Percentiles rank a stretch among this genome's conserved stretches.
These are phyloP conservation scores for Yamadazyma sp. DNA, from an alignment of 805 yeast genomes.

Conservation along the genomic window DNA sequence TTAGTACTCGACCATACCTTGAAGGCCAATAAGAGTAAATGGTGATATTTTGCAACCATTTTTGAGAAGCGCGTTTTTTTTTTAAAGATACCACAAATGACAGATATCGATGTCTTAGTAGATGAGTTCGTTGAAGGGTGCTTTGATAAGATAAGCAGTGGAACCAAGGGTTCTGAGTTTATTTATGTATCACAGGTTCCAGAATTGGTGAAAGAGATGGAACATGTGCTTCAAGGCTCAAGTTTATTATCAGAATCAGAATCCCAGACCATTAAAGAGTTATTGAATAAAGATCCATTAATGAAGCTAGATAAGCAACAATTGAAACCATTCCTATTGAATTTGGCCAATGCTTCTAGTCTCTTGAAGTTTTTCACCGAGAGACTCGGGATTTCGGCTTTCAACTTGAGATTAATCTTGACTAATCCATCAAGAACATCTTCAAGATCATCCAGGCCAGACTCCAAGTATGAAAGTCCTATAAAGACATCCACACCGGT, in stretches of 20 bases:
- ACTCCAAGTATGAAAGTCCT: not conserved
- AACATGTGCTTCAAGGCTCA: slow-evolving; percentile 14
- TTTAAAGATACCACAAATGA: slow-evolving; percentile 5
- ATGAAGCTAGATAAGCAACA: slow-evolving; percentile 21
- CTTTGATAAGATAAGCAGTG: slow-evolving; percentile 16
- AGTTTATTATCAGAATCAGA: slow-evolving; percentile 19
- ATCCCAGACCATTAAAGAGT: slow-evolving; percentile 12
- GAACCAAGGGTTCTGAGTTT: slow-evolving; percentile 13
- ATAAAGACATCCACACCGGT: slow-evolving; percentile 1
- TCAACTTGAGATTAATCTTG: slow-evolving; percentile 6
- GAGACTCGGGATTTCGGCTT: slow-evolving; percentile 16
- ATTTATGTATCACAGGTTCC: slow-evolving; percentile 22
- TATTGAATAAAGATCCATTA: slow-evolving; percentile 17
- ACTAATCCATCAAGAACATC: slow-evolving; percentile 5
- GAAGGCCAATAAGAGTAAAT: too few species aligned
- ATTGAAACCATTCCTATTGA: slow-evolving; percentile 21
- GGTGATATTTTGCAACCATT: too few species aligned
- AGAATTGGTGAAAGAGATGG: slow-evolving; percentile 20
- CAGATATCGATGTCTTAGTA: slow-evolving; percentile 7
- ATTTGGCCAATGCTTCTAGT: slow-evolving; percentile 17
- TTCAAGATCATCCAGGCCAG: slow-evolving; percentile 1
- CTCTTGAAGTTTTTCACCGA: slow-evolving; percentile 21
- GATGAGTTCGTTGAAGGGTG: slow-evolving; percentile 20
- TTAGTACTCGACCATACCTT: too few species aligned
- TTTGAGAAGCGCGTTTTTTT: too few species aligned